These are phyloP conservation scores for Cordyceps militaris DNA, from an alignment of 2,329 filamentous ascomycete genomes.

Conservation along the genomic window DNA sequence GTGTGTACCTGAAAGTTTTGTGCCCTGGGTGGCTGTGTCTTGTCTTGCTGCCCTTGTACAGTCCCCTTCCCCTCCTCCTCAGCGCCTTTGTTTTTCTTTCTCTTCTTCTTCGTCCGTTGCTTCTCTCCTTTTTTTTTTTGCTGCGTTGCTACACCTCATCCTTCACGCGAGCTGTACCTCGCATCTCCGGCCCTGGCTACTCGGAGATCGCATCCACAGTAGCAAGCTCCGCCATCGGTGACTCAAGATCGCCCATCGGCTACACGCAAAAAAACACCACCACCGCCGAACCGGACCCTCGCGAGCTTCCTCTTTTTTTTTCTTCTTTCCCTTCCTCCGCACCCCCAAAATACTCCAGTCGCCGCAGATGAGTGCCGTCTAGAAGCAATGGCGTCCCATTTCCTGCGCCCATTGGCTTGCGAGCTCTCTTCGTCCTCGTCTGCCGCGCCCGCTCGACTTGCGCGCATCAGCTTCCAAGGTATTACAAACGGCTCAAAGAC, in stretches of 20 bases:
- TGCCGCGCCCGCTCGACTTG: slow-evolving; percentile 18
- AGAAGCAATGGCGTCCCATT: slow-evolving; percentile 27
- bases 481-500: slow-evolving; percentile 7
- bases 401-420: slow-evolving; percentile 28
- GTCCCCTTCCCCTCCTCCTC: slow-evolving; percentile 7
- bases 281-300: background rate
- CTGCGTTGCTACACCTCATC: background rate
- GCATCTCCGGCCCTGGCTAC: slow-evolving; percentile 2
- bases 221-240: slow-evolving; percentile 9
- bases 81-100: background rate
- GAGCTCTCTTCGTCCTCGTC: slow-evolving; percentile 23
- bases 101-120: background rate
- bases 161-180: background rate
- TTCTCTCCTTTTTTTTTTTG: background rate
- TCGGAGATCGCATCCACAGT: slow-evolving; percentile 7
- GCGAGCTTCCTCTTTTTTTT: background rate
- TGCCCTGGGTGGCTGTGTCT: background rate
- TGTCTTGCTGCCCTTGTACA: background rate
- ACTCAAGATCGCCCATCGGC: slow-evolving; percentile 4
- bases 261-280: background rate
- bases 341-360: background rate
- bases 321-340: background rate
- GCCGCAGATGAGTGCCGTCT: slow-evolving; percentile 24
- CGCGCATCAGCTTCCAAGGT: slow-evolving; percentile 21
- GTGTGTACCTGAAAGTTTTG: background rate